phyloP scores from a whole-genome alignment of 371 early-diverging fungal genomes.

The Batkoa obscura region DNA sequence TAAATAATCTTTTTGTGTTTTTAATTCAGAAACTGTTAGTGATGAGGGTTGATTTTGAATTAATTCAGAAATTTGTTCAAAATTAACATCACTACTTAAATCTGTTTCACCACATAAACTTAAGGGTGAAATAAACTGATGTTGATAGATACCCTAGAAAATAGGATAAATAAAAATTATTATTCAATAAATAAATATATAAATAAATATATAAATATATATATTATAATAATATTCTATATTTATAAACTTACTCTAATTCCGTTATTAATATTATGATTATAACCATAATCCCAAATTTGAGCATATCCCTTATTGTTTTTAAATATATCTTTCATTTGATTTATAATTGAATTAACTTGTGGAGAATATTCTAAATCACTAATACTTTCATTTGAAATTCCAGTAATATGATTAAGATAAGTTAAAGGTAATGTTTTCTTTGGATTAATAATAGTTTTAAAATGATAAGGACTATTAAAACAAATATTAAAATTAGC shows the following conservation, averaged over 20 bases:
- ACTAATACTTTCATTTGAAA: background rate
- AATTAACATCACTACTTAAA: slow-evolving; percentile 87
- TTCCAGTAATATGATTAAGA: too few species aligned
- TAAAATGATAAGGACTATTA: background rate
- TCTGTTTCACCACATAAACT: slow-evolving; percentile 68
- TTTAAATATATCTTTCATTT: too few species aligned
- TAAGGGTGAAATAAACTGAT: slow-evolving; percentile 59
- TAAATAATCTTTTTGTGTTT: slow-evolving; percentile 50
- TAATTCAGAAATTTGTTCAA: slow-evolving; percentile 45
- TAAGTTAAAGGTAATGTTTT: too few species aligned
- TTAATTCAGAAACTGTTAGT: slow-evolving; percentile 15
- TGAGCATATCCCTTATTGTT: slow-evolving; percentile 57
- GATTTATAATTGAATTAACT: slow-evolving; percentile 39
- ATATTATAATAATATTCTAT: background rate
- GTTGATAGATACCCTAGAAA: slow-evolving; percentile 60
- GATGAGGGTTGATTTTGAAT: too few species aligned
- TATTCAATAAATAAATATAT: too few species aligned
- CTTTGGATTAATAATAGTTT: background rate
- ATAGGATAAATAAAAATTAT: background rate
- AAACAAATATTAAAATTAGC: background rate
- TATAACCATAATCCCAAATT: slow-evolving; percentile 80
- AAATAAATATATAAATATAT: too few species aligned
- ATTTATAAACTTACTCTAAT: slow-evolving; percentile 37
- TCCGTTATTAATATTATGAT: slow-evolving; percentile 51
- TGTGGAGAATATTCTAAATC: slow-evolving; percentile 14